Conservation (phyloP, 2,329 filamentous ascomycete genomes). For the Pseudogymnoascus sp. region DNA sequence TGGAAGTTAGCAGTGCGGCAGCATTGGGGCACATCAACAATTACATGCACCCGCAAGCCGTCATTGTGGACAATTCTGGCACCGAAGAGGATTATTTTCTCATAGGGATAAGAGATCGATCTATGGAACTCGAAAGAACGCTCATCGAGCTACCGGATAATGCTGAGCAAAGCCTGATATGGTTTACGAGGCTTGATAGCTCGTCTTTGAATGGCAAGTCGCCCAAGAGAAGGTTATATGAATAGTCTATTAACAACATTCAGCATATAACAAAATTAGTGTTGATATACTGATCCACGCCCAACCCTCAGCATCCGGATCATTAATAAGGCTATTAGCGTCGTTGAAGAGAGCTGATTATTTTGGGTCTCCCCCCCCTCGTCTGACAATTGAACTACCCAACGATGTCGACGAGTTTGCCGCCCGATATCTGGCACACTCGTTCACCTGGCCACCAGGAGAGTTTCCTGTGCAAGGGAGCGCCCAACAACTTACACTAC, state of each 20-base stretch:
- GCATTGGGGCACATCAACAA: slow-evolving; percentile 64
- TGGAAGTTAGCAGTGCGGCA: slow-evolving; percentile 53
- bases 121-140: slow-evolving; percentile 44
- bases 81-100: slow-evolving; percentile 63
- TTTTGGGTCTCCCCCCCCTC: slow-evolving; percentile 56
- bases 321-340: slow-evolving; percentile 64
- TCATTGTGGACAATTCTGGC: slow-evolving; percentile 60
- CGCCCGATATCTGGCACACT: slow-evolving; percentile 47
- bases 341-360: slow-evolving; percentile 73
- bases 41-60: slow-evolving; percentile 68
- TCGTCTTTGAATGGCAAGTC: slow-evolving; percentile 54
- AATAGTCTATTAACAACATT: slow-evolving; percentile 20
- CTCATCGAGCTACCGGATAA: slow-evolving; percentile 66
- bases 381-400: slow-evolving; percentile 78
- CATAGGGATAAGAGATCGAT: slow-evolving; percentile 47
- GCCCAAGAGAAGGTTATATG: not conserved
- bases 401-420: slow-evolving; percentile 57
- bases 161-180: slow-evolving; percentile 55
- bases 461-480: slow-evolving; percentile 29
- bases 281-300: slow-evolving; percentile 82
- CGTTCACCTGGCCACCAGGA: slow-evolving; percentile 58
- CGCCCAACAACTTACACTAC: slow-evolving; percentile 55
- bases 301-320: slow-evolving; percentile 59
- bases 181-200: slow-evolving; percentile 71
- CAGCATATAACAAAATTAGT: slow-evolving; percentile 67